Evolutionary conservation across 225 moss, liverwort and hornwort genomes (phyloP), one percentile per base, ranked within the genome.

Genomic region (Rhytidiadelphus loreus): DNA sequence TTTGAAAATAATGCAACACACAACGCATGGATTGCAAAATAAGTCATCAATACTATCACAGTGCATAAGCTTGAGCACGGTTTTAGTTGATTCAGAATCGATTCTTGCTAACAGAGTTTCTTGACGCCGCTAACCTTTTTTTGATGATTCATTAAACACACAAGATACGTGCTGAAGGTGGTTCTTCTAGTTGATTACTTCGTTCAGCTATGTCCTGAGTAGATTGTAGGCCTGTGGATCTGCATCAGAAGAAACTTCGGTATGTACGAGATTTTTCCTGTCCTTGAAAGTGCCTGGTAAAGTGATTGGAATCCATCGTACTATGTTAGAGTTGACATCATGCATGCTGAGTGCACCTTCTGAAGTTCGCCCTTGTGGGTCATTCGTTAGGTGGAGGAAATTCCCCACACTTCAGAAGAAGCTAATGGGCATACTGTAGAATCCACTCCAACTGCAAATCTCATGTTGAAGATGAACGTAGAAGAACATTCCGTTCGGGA

Each of bases 401-500:
- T 87, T 91, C 87, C 84, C 58, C 88, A 82, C 56, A 88, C 89
- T 73, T 86, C 90, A 88, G 91, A 84, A 87, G 94, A 90, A 90
- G 91, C 80, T 85, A 89, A 86, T 84, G 87, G 56, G 59, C 94
- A 90, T 83, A 69, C 84, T 81, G 66, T 88, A 71, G 89, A 90
- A 69, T 83, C 89, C 60, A 70, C 86, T 82, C 89, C 87, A 86
- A 86, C 84, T 53, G 80, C 89, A 77, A 87, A 64, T 53, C 44
- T 87, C 44, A 71, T 88, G 88, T 44, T 79, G 83, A 90, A 90
- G 88, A 48, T 79, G 74, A 90, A 86, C 50, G 68, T 78, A 66
- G 92, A 92, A 86, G 89, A 90, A 66, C 91, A 76, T 21, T 82
- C 89, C 33, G 82, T 88, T 80, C 90, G 56, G 86, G 82, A 90